Conservation (phyloP, 148 eudicot genomes). For the Agrostemma githago region DNA sequence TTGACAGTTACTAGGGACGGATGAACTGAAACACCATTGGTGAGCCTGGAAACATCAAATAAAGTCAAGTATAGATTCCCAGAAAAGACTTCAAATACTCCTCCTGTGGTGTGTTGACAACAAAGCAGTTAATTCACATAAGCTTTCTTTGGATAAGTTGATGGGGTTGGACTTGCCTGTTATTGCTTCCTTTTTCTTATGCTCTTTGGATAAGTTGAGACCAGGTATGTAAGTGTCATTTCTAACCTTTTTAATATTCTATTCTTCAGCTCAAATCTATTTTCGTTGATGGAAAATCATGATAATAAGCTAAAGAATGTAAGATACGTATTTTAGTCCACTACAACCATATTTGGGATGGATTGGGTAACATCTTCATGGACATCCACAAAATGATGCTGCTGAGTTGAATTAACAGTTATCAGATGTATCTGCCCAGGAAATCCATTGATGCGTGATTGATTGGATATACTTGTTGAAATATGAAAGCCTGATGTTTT, state of each 20-base stretch:
- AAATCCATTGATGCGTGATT: neutral
- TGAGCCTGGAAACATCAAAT: neutral
- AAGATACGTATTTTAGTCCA: too few relatives aligned
- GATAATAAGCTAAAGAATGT: neutral
- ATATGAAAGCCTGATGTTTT: neutral
- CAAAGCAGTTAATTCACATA: neutral
- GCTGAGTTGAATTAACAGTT: neutral
- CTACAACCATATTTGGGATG: neutral
- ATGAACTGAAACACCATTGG: neutral
- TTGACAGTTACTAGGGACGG: neutral
- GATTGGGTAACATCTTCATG: neutral
- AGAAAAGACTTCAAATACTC: neutral
- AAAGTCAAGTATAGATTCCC: neutral
- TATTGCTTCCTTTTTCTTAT: neutral
- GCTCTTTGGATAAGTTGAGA: constrained; percentile 7
- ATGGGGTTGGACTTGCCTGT: neutral
- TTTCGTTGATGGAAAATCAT: neutral
- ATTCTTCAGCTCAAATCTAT: neutral
- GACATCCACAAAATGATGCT: neutral
- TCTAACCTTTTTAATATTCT: neutral
- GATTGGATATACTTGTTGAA: neutral
- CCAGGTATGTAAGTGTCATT: neutral
- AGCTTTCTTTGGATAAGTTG: neutral
- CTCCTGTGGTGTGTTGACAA: neutral
- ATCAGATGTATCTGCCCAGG: neutral